Conservation (phyloP, 805 yeast genomes). For the Kluyveromyces starmeri region DNA sequence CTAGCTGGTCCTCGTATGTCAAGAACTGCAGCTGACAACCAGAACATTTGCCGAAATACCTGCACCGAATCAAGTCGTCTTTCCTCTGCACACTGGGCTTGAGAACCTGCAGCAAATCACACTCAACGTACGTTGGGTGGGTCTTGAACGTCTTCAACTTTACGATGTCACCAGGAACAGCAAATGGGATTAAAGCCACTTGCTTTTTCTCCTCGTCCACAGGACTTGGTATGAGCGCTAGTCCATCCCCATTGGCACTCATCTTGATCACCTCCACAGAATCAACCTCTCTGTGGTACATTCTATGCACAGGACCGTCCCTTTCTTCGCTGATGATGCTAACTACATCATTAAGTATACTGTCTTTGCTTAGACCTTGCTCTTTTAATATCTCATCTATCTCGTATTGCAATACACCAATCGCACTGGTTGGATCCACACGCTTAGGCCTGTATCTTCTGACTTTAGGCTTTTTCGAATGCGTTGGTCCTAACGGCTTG, state of each 20-base stretch:
- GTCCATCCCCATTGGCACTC: slow-evolving; percentile 81
- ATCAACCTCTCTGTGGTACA: slow-evolving; percentile 49
- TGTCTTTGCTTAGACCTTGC: slow-evolving; percentile 34
- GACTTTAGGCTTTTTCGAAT: slow-evolving; percentile 29
- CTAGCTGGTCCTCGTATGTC: slow-evolving; percentile 62
- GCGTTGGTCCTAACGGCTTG: not conserved
- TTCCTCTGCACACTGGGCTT: slow-evolving; percentile 39
- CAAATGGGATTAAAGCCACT: slow-evolving; percentile 76
- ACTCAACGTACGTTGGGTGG: slow-evolving; percentile 63
- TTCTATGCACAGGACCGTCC: slow-evolving; percentile 27
- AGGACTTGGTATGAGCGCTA: slow-evolving; percentile 63
- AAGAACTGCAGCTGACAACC: slow-evolving; percentile 91
- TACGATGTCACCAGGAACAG: slow-evolving; percentile 77
- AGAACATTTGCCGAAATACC: slow-evolving; percentile 85
- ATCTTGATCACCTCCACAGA: slow-evolving; percentile 50
- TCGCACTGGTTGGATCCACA: slow-evolving; percentile 68
- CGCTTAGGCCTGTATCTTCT: slow-evolving; percentile 54
- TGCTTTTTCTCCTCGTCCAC: slow-evolving; percentile 38
- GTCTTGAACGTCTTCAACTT: slow-evolving; percentile 66
- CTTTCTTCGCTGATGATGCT: slow-evolving; percentile 50
- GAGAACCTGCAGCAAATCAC: slow-evolving; percentile 55
- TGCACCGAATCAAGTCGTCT: slow-evolving; percentile 51
- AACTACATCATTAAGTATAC: slow-evolving; percentile 57
- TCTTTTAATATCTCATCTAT: slow-evolving; percentile 48
- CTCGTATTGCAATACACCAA: slow-evolving; percentile 71